Conservation (phyloP, 805 yeast species). For the Blastobotrys chiropterorum region DNA sequence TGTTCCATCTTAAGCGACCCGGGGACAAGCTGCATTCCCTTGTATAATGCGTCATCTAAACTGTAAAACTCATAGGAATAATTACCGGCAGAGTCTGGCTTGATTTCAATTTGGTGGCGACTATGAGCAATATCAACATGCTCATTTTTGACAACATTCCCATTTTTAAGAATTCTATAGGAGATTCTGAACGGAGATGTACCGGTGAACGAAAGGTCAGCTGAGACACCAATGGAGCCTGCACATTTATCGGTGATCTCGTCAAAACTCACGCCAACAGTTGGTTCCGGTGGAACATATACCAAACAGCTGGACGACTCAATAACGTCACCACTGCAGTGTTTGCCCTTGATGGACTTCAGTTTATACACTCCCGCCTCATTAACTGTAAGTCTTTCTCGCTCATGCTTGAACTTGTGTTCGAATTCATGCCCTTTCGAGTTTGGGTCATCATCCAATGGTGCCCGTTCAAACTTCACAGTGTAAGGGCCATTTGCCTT, state of each 20-base stretch:
- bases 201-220: conserved; percentile 64
- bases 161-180: conserved; percentile 44
- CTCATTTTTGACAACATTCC: conserved; percentile 25
- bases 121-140: conserved; percentile 30
- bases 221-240: conserved; percentile 82
- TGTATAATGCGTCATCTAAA: conserved; percentile 59
- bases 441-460: conserved; percentile 24
- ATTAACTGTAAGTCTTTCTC: conserved; percentile 26
- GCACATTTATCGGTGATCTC: conserved; percentile 82
- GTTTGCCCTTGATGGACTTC: conserved; percentile 46
- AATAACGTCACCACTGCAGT: conserved; percentile 59
- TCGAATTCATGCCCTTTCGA: conserved; percentile 7
- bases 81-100: conserved; percentile 75
- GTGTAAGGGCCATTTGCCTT: conserved; percentile 43
- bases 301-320: conserved; percentile 52
- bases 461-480: conserved; percentile 32
- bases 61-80: conserved; percentile 67
- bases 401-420: conserved; percentile 11
- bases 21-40: conserved; percentile 24
- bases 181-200: conserved; percentile 75
- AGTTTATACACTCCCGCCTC: conserved; percentile 65
- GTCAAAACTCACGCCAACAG: conserved; percentile 37
- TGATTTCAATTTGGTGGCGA: conserved; percentile 55
- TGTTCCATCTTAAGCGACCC: conserved; percentile 25
- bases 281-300: conserved; percentile 53